phyloP scores from a whole-genome alignment of 768 basidiomycete genomes.

The Melanogaster broomeanus region DNA sequence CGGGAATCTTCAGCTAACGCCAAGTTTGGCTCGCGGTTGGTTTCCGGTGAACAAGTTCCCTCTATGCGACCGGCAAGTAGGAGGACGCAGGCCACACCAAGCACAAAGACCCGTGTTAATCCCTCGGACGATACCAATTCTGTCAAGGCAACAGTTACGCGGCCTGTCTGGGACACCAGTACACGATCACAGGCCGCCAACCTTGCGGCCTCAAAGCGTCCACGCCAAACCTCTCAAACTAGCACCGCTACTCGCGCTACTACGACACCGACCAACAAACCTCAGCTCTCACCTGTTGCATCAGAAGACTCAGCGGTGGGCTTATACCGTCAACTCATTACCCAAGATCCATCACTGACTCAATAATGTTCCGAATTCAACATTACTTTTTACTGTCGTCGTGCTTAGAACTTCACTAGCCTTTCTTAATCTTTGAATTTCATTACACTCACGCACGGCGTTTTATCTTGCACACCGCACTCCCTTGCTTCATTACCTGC shows the following conservation, averaged over 20 bases:
- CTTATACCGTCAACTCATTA: slow-evolving; percentile 79
- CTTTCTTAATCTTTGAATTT: slow-evolving; percentile 22
- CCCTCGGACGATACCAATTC: slow-evolving; percentile 66
- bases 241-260: slow-evolving; percentile 55
- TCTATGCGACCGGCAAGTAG: slow-evolving; percentile 62
- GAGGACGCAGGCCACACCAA: slow-evolving; percentile 46
- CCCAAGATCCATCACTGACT: slow-evolving; percentile 70
- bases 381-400: slow-evolving; percentile 5
- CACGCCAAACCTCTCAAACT: slow-evolving; percentile 73
- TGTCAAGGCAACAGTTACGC: slow-evolving; percentile 71
- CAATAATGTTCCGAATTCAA: slow-evolving; percentile 21
- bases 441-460: slow-evolving; percentile 17
- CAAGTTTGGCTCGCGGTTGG: slow-evolving; percentile 85
- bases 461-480: slow-evolving; percentile 29
- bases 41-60: slow-evolving; percentile 56
- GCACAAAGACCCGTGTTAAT: slow-evolving; percentile 48
- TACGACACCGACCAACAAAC: slow-evolving; percentile 36
- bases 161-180: slow-evolving; percentile 73
- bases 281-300: slow-evolving; percentile 67
- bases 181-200: slow-evolving; percentile 45
- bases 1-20: slow-evolving; percentile 88
- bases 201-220: slow-evolving; percentile 50
- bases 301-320: slow-evolving; percentile 78
- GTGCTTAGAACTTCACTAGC: slow-evolving; percentile 18
- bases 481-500: slow-evolving; percentile 23